Conservation (phyloP, 257 asterid species). For the Capsicum pubescens region DNA sequence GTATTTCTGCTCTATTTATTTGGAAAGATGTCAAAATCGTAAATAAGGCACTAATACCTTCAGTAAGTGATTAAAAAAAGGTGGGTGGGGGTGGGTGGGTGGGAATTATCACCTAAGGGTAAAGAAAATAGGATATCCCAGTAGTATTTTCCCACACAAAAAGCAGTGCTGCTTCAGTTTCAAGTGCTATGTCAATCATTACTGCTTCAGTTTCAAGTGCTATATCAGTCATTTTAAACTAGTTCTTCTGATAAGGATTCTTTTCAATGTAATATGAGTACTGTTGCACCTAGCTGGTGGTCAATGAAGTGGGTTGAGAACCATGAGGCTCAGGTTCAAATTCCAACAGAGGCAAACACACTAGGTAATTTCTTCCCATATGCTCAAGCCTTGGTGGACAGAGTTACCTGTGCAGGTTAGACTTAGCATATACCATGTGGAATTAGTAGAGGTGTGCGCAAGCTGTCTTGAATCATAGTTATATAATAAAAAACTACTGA, state of each 20-base stretch:
- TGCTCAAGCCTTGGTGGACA: background rate
- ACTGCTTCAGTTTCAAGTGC: constrained; percentile 6
- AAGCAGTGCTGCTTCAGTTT: background rate
- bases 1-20: background rate
- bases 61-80: background rate
- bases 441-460: background rate
- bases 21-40: background rate
- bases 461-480: background rate
- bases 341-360: background rate
- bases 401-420: background rate
- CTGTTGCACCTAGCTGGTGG: background rate
- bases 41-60: background rate
- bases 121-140: constrained; percentile 8
- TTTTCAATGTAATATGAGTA: background rate
- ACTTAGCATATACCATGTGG: background rate
- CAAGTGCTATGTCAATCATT: background rate
- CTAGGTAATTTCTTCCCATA: background rate
- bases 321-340: background rate
- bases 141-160: background rate
- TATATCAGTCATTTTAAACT: background rate
- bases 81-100: background rate
- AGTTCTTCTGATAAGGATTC: background rate
- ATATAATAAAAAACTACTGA: background rate
- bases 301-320: background rate
- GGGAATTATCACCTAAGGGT: background rate